A percentile compares a stretch with the other conserved stretches of the same genome.
Conservation (phyloP, 2,329 filamentous ascomycete genomes). For the Ophiostoma australiae region DNA sequence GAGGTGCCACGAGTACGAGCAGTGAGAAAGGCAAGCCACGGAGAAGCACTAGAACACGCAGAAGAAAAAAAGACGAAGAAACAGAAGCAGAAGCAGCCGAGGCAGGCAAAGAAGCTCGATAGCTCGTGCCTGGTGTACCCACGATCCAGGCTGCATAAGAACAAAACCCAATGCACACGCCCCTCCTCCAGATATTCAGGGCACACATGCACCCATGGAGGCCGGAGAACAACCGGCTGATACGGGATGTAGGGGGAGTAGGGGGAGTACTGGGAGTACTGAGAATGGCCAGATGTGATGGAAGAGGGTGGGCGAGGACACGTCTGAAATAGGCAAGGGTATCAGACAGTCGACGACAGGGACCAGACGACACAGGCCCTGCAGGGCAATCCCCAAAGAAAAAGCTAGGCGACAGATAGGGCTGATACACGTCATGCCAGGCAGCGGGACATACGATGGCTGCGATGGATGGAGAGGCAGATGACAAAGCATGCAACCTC, state of each 20-base stretch:
- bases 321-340: neutral
- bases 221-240: conserved; percentile 4
- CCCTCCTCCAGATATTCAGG: neutral
- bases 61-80: neutral
- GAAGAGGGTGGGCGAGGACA: neutral
- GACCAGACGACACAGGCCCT: neutral
- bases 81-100: neutral
- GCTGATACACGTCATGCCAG: conserved; percentile 7
- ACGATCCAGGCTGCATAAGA: neutral
- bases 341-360: neutral
- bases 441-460: neutral
- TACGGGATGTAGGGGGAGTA: neutral
- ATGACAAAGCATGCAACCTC: conserved; percentile 4
- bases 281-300: neutral
- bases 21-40: neutral
- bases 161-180: neutral
- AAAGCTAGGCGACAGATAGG: neutral
- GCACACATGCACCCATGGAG: neutral
- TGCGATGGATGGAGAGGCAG: conserved; percentile 1
- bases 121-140: neutral
- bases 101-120: neutral
- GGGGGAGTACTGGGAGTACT: neutral
- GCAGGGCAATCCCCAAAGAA: neutral
- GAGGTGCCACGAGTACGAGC: neutral
- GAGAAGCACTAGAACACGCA: conserved; percentile 3